Evolutionary conservation across 176 grass and related monocot genomes (phyloP), one percentile per base, ranked within the genome.

Genomic region (Musa schizocarpa): DNA sequence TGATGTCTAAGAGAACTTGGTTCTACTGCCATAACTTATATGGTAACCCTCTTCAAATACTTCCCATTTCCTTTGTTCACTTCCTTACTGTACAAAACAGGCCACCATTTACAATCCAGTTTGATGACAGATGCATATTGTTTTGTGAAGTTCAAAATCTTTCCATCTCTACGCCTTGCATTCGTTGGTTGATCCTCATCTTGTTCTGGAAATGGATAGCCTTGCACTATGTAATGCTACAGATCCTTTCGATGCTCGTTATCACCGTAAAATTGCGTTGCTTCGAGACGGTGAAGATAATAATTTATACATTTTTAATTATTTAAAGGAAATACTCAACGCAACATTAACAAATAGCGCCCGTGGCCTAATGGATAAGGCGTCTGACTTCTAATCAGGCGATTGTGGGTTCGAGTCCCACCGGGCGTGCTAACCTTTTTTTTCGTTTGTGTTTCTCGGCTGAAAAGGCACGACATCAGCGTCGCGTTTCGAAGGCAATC

Each of bases 341-440:
- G 34, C 5, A 6, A 0, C 4, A 6, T 17, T 16, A 0, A 2
- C 55, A 17, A 12, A 57, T 8, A 19, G 88, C 89, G 85, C 92
- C 89, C 92, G 81, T 96, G 89, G 92, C 92, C 89, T 96, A 96
- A 96, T 92, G 92, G 92, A 96, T 86, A 90, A 92, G 89, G 92
- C 87, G 86, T 89, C 87, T 90, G 89, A 96, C 92, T 96, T 96
- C 87, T 92, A 96, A 96, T 92, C 85, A 92, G 89, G 89, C 86
- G 92, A 96, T 79, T 92, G 92, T 96, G 92, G 89, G 92, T 96
- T 96, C 92, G 89, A 96, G 89, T 96, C 92, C 89, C 92, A 92
- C 92, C 82, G 85, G 92, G 92, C 89, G 92, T 96, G 92, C 34
- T 43, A 43, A 0, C 5, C 4, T 0, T 5, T 3, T 29, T 29